A percentile compares a stretch with the other conserved stretches of the same genome.
phyloP scores from a whole-genome alignment of 805 yeast species.

The Diddensiella caesifluorescens region DNA sequence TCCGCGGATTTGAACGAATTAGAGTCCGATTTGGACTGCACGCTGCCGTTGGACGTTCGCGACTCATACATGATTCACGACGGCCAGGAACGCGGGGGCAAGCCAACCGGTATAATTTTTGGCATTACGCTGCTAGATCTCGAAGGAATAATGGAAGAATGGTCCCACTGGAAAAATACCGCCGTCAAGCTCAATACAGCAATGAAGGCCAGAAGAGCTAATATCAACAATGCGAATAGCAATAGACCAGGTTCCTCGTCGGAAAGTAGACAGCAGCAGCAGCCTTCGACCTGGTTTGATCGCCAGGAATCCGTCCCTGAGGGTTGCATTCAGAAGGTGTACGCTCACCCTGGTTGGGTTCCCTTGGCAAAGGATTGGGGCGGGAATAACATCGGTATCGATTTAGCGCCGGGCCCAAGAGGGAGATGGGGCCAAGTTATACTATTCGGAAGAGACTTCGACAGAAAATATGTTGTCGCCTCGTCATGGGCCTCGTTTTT shows the following conservation, averaged over 20 bases:
- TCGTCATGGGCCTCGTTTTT: conserved; percentile 86
- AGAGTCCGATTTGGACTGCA: conserved; percentile 71
- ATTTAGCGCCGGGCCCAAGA: conserved; percentile 70
- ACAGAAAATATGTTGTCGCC: conserved; percentile 81
- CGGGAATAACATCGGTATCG: conserved; percentile 91
- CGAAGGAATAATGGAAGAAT: conserved; percentile 75
- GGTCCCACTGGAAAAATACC: conserved; percentile 70
- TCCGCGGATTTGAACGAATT: conserved; percentile 72
- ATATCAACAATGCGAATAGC: conserved; percentile 14
- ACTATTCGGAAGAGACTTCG: conserved; percentile 89
- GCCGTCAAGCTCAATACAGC: conserved; percentile 29
- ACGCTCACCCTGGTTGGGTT: conserved; percentile 90
- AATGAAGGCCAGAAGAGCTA: conserved; percentile 8
- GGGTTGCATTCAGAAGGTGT: conserved; percentile 61
- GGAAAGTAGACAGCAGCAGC: conserved; percentile 6
- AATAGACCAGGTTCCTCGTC: conserved; percentile 25
- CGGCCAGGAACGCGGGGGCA: conserved; percentile 80
- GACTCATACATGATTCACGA: conserved; percentile 80
- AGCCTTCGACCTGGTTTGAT: conserved; percentile 34
- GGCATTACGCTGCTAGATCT: conserved; percentile 76
- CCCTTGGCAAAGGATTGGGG: conserved; percentile 83
- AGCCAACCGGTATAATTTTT: conserved; percentile 70
- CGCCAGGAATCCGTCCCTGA: conserved; percentile 72
- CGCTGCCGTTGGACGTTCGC: conserved; percentile 73
- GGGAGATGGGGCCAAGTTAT: conserved; percentile 91